phyloP scores from a whole-genome alignment of 305 asterid genomes.

The Rubia tinctorum region DNA sequence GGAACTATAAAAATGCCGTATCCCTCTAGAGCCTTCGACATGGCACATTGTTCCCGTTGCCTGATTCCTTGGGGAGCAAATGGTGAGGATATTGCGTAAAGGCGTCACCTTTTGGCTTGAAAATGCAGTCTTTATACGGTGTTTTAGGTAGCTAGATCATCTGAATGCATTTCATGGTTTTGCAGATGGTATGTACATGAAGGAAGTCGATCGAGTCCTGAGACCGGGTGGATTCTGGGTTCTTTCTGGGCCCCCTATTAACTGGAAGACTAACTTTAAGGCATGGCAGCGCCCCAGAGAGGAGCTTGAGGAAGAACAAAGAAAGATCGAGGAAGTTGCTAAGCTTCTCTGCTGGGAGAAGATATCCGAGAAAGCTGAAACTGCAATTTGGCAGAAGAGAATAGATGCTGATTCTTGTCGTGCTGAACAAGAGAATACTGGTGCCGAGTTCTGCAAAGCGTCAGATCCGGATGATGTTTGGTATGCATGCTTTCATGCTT shows the following conservation, averaged over 20 bases:
- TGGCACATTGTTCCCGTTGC: conserved; percentile 98
- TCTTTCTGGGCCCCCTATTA: conserved; percentile 96
- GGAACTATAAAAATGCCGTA: conserved; percentile 85
- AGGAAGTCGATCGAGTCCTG: conserved; percentile 96
- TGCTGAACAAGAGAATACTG: conserved; percentile 67
- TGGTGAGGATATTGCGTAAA: conserved; percentile 47
- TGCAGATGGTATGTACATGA: conserved; percentile 91
- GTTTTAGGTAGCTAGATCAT: not conserved
- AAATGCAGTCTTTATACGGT: not conserved
- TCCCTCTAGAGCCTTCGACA: conserved; percentile 89
- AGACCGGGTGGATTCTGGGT: conserved; percentile 99
- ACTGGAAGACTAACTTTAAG: conserved; percentile 69
- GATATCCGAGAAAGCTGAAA: conserved; percentile 85
- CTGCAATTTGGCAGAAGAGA: conserved; percentile 90
- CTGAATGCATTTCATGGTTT: conserved; percentile 15
- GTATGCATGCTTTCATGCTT: conserved; percentile 37
- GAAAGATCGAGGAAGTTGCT: conserved; percentile 87
- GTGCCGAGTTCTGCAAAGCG: conserved; percentile 54
- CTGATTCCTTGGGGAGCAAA: conserved; percentile 92
- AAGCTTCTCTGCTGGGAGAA: conserved; percentile 96
- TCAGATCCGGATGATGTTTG: conserved; percentile 79
- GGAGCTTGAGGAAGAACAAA: conserved; percentile 90
- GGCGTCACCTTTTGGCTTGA: conserved; percentile 5
- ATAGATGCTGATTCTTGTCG: conserved; percentile 77
- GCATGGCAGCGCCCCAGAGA: conserved; percentile 94